Percentiles rank a stretch among this genome's conserved stretches.
Evolutionary conservation across 345 rosid species (phyloP).

Genomic region (Acer negundo): DNA sequence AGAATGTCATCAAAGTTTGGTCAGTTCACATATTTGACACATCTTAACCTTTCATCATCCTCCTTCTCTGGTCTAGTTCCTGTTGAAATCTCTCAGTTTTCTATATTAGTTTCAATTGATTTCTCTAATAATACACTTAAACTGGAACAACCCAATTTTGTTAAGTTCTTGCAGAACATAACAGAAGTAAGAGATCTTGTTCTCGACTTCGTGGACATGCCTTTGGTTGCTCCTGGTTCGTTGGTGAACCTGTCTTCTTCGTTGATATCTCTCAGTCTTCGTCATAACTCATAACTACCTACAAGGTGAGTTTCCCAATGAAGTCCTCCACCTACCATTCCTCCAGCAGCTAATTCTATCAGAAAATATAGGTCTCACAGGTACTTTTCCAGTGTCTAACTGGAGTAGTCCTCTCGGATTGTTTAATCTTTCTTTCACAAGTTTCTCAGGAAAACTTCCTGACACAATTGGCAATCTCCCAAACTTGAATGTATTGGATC

Average conservation of each 20-base stretch:
- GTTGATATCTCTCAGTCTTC: background rate
- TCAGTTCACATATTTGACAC: background rate
- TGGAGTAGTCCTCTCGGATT: conserved; percentile 8
- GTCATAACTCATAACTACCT: background rate
- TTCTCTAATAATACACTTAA: background rate
- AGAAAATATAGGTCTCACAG: background rate
- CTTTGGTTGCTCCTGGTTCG: background rate
- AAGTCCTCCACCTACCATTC: conserved; percentile 14
- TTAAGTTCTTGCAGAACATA: background rate
- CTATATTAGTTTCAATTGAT: conserved; percentile 25
- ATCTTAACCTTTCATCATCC: background rate
- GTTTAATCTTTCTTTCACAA: background rate
- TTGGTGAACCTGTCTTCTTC: conserved; percentile 14
- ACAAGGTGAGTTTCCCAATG: conserved; percentile 13
- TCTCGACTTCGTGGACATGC: background rate
- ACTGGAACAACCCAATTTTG: background rate
- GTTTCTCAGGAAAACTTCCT: conserved; percentile 8
- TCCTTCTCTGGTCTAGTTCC: conserved; percentile 7
- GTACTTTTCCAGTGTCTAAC: conserved; percentile 17
- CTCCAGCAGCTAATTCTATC: background rate
- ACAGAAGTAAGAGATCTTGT: conserved; percentile 2
- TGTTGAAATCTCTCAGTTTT: background rate
- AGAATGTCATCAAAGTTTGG: conserved; percentile 1
- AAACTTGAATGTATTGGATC: background rate
- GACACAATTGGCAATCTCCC: conserved; percentile 12